Conservation (phyloP, 257 asterid species). For the Rehmannia glutinosa region DNA sequence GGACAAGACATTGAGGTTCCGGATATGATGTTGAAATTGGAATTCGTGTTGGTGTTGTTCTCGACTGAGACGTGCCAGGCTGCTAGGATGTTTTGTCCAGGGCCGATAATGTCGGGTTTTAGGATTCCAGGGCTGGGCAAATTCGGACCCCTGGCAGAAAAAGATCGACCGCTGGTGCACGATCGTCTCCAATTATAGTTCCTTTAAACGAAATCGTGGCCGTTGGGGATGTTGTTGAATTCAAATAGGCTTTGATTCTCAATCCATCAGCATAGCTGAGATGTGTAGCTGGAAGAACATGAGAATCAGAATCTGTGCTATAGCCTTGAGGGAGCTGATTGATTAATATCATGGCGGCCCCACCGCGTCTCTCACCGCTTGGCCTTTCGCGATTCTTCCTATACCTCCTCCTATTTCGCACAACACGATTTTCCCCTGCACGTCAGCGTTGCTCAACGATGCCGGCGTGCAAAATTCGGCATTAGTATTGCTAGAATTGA, state of each 20-base stretch:
- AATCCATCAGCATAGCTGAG: conserved; percentile 25
- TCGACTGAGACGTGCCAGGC: conserved; percentile 30
- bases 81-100: conserved; percentile 36
- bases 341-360: conserved; percentile 34
- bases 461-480: neutral
- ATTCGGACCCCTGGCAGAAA: conserved; percentile 27
- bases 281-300: conserved; percentile 28
- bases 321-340: conserved; percentile 15
- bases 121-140: conserved; percentile 22
- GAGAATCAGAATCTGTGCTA: neutral
- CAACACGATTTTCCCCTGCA: conserved; percentile 45
- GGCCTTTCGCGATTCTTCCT: conserved; percentile 16
- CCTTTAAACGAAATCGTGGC: conserved; percentile 28
- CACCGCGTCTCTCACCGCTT: conserved; percentile 25
- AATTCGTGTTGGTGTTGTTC: conserved; percentile 16
- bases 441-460: conserved; percentile 1
- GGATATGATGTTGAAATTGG: conserved; percentile 23
- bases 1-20: conserved; percentile 30
- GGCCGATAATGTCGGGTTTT: conserved; percentile 36
- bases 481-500: neutral
- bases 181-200: conserved; percentile 24
- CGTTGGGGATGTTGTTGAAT: conserved; percentile 10
- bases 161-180: conserved; percentile 16
- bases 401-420: conserved; percentile 18
- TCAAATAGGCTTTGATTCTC: conserved; percentile 19